A percentile compares a stretch with the other conserved stretches of the same genome.
These are phyloP conservation scores for Cavenderia fasciculata DNA, from an alignment of 78 protist species.

Conservation along the genomic window DNA sequence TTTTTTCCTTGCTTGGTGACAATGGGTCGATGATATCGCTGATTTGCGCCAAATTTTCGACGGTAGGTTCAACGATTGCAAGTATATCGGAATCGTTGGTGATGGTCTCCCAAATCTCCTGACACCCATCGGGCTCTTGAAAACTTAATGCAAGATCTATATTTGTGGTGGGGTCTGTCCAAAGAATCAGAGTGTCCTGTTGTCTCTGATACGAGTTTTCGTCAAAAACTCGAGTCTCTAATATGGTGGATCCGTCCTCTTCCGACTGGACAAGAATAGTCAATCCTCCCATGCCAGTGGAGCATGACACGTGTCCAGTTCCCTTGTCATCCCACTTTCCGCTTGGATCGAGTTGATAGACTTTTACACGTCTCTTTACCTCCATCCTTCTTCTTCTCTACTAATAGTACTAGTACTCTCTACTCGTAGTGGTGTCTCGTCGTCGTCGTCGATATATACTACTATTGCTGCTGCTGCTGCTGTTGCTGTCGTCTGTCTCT, in stretches of 20 bases:
- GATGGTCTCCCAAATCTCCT: constrained; percentile 83
- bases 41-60: constrained; percentile 9
- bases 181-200: constrained; percentile 86
- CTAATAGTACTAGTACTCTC: no score
- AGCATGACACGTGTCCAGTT: constrained; percentile 73
- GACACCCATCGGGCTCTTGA: constrained; percentile 82
- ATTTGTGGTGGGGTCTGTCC: constrained; percentile 87
- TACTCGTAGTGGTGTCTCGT: no score
- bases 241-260: constrained; percentile 24
- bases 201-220: constrained; percentile 73
- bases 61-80: not conserved
- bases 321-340: constrained; percentile 82
- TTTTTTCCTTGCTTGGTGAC: no score
- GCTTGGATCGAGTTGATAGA: constrained; percentile 54
- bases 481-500: no score
- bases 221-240: constrained; percentile 29
- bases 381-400: not conserved
- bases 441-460: no score
- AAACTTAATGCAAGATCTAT: constrained; percentile 86
- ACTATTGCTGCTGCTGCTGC: no score
- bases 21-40: constrained; percentile 13
- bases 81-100: not conserved
- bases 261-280: constrained; percentile 66
- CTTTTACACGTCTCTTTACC: constrained; percentile 56
- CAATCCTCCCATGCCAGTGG: constrained; percentile 4